These are phyloP conservation scores for Telfairia occidentalis DNA, from an alignment of 331 rosid genomes.

Conservation along the genomic window DNA sequence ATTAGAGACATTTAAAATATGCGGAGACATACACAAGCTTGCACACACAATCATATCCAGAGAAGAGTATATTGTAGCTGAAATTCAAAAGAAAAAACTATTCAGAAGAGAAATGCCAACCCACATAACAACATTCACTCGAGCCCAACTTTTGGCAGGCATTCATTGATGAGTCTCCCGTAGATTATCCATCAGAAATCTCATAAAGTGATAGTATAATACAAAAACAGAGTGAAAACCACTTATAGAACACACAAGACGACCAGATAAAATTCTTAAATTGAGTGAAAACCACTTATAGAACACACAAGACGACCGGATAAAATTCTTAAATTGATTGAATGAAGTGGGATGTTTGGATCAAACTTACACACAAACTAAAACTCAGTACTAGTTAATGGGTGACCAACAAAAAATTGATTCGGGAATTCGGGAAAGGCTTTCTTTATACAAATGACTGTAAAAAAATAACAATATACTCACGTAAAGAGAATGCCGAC, in stretches of 20 bases:
- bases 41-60: neutral
- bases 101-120: neutral
- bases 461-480: constrained; percentile 4
- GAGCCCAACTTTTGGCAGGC: neutral
- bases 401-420: neutral
- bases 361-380: neutral
- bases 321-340: neutral
- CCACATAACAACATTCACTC: neutral
- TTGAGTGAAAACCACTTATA: neutral
- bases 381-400: neutral
- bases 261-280: neutral
- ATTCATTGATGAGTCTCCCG: neutral
- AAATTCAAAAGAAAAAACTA: neutral
- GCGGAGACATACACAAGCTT: neutral
- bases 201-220: neutral
- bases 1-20: neutral
- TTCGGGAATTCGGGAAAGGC: neutral
- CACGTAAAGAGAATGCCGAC: constrained; percentile 46
- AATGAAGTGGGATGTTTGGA: neutral
- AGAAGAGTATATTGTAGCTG: neutral
- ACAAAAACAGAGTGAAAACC: neutral
- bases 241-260: neutral
- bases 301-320: neutral
- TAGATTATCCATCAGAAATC: neutral
- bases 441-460: neutral